Base-by-base conservation (phyloP, 2,329 filamentous ascomycete genomes). In the Hymenoscyphus linearis region DNA sequence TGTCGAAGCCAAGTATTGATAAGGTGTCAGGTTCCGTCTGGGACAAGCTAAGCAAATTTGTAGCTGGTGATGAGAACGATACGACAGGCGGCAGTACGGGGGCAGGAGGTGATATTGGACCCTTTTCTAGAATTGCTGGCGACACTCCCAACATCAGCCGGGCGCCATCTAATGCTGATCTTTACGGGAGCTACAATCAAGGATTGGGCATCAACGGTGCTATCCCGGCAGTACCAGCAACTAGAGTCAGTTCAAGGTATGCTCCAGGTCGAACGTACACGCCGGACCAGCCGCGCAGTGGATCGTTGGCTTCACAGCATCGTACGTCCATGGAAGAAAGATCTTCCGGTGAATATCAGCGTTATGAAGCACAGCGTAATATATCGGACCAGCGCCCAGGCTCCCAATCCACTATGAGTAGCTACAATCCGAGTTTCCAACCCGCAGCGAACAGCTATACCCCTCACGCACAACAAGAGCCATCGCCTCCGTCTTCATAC, bases 1-100 rank as follows among this genome's bases (percentile, higher is more conserved):
- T 99, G 58, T 89, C 91, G 1, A 96, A 95, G 74, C 92, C 93
- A 6, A 97, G 86, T 74, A 96, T 98, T 84, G 93, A 96, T 74
- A 96, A 96, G 75, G 91, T 98, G 0, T 95, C 93, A 2, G 92
- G 89, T 64, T 91, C 89, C 36, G 85, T 98, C 72, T 93, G 91
- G 83, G 92, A 87, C 66, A 91, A 89, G 62, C 97, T 99, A 76
- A 98, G 93, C 76, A 97, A 92, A 70, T 99, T 99, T 71, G 92
- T 99, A 63, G 87, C 90, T 57, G 96, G 95, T 14, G 93, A 97
- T 62, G 93, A 98, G 59, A 85, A 84, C 58, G 89, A 91, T 57
- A 80, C 80, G 36, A 80, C 80, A 10, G 85, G 83, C 0, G 81
- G 81, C 59, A 84, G 79, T 9, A 79, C 84, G 13, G 79, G 84